Evolutionary conservation across 805 yeast species (phyloP), one percentile per base, ranked within the genome.

Genomic region (Teunomyces panamensis): DNA sequence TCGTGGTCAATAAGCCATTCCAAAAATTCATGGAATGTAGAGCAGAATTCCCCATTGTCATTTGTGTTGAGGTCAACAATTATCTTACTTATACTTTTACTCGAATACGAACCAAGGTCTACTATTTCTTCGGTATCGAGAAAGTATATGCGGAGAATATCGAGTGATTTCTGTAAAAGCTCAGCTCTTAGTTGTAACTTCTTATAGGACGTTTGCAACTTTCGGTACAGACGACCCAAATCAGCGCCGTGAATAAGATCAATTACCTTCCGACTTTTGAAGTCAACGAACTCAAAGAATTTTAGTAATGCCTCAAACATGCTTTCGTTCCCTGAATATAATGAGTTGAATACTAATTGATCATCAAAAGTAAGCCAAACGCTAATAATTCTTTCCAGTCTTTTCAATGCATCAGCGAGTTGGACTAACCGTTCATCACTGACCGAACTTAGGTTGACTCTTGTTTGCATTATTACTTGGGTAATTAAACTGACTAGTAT

Each of bases 241-340:
- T 34, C 42, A 4, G 20, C 17, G n/a, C 29, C 37, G 26, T 42
- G 28, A 9, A 43, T 37, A 39, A 26, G 35, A 20, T 33, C 13
- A 26, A 51, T 20, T 26, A 52, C 32, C 33, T 35, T 32, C 1
- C 26, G 10, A 26, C 50, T 42, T 37, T 53, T 51, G 13, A 24
- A 37, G 20, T 10, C 26, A 1, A 50, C 29, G 39, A 46, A 56
- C 4, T 26, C 37, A n/a, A 51, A 45, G 28, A 51, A 37, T 48
- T 39, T 42, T 9, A 36, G 29, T 4, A 52, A 29, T 8, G 59
- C 63, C 9, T 53, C 52, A 41, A 69, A 69, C 14, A 69, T 50
- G 26, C 56, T 60, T 2, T 52, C 54, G 48, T 69, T 69, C 9
- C 67, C 65, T 4, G 58, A 45, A 48, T 58, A 44, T 7, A 61